Conservation (phyloP, 2,329 filamentous ascomycete genomes). For the Colletotrichum echinochloae region DNA sequence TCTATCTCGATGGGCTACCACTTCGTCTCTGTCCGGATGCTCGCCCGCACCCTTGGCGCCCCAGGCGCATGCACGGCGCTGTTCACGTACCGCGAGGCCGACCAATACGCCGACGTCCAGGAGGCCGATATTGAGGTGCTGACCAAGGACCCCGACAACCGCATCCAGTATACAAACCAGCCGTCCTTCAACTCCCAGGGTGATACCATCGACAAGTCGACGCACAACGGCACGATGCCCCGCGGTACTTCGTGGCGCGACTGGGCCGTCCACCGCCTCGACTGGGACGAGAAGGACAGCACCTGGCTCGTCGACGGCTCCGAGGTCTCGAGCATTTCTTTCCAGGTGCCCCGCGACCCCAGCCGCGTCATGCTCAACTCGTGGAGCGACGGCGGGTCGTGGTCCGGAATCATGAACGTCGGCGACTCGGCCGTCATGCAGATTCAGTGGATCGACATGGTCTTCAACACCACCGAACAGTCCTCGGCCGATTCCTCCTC, state of each 20-base stretch:
- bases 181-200: constrained; percentile 61
- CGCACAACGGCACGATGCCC: constrained; percentile 61
- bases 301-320: constrained; percentile 68
- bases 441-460: constrained; percentile 72
- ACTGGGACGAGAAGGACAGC: constrained; percentile 66
- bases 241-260: constrained; percentile 59
- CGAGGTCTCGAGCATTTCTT: constrained; percentile 63
- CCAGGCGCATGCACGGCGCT: constrained; percentile 64
- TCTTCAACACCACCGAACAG: constrained; percentile 60
- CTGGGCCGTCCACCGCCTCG: constrained; percentile 70
- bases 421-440: constrained; percentile 65
- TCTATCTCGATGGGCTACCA: constrained; percentile 52
- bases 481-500: neutral
- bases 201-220: constrained; percentile 59
- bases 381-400: constrained; percentile 71
- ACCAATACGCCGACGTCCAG: constrained; percentile 55
- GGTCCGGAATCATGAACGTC: constrained; percentile 69
- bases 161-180: constrained; percentile 71
- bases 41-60: constrained; percentile 61
- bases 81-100: constrained; percentile 62
- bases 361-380: constrained; percentile 68
- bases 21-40: constrained; percentile 61
- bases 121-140: constrained; percentile 67
- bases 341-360: constrained; percentile 66
- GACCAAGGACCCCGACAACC: constrained; percentile 57